Percentiles rank a stretch among this genome's conserved stretches.
phyloP scores from a whole-genome alignment of 768 basidiomycete species.

The Leucocoprinus leucothites region DNA sequence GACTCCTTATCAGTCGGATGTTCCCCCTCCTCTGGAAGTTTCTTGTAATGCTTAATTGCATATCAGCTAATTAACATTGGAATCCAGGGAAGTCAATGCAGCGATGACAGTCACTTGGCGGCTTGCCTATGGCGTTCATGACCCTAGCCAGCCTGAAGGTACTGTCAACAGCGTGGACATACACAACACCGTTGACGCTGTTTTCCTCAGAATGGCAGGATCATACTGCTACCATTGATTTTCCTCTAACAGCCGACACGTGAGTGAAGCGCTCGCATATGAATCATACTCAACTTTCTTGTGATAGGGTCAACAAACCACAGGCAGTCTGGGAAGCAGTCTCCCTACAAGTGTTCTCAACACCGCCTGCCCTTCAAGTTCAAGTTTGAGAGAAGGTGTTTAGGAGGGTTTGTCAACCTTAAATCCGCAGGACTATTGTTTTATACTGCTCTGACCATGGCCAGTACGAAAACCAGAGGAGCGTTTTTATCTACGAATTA shows the following conservation, averaged over 20 bases:
- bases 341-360: conserved; percentile 24
- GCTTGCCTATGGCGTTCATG: conserved; percentile 52
- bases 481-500: too few species aligned
- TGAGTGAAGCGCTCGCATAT: conserved; percentile 25
- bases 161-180: too few species aligned
- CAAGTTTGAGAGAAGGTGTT: too few species aligned
- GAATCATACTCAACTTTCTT: conserved; percentile 17
- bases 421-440: neutral
- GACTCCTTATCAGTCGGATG: too few species aligned
- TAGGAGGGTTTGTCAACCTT: neutral
- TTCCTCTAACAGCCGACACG: conserved; percentile 48
- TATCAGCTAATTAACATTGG: too few species aligned
- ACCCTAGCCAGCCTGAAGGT: conserved; percentile 55
- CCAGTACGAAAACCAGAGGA: neutral
- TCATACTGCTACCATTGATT: conserved; percentile 45
- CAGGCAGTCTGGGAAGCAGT: conserved; percentile 51
- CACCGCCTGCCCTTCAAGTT: neutral
- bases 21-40: neutral
- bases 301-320: conserved; percentile 56
- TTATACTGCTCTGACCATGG: neutral
- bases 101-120: conserved; percentile 66
- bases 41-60: too few species aligned
- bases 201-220: conserved; percentile 15
- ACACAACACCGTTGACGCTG: neutral
- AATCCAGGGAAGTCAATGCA: conserved; percentile 23